Base-by-base conservation (phyloP, 495 filamentous ascomycete species). In the Xylaria cubensis region DNA sequence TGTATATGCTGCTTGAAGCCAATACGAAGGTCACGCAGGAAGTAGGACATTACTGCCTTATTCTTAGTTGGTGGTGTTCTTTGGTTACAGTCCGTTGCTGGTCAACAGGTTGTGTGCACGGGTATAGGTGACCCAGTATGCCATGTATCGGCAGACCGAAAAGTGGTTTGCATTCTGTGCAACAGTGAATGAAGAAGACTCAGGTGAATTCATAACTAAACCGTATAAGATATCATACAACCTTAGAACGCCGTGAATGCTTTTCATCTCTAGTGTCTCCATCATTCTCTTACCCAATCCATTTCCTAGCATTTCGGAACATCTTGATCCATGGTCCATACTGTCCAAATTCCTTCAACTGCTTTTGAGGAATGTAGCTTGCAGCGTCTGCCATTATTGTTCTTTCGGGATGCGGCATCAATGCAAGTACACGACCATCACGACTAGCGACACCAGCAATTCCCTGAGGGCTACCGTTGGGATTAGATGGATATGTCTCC, bases 371-470 rank as follows among this genome's bases (percentile, higher is more conserved):
- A 62, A 92, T 78, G 76, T 90, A 98, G 78, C 93, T 95, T 42
- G 86, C 92, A 74, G 94, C 91, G 73, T 94, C 92, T 72, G 86
- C 90, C 84, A 97, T 81, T 42, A 97, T 88, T n/a, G 94, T 97
- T 7, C 95, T 88, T 83, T 98, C 95, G 10, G 95, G 94, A 83
- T 98, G 95, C 75, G 96, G 96, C 95, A 98, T 98, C 84, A 98
- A 90, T 12, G 94, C 95, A 75, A 98, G 76, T 0, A 97, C 94
- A 72, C 96, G 89, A 2, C 96, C 96, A 78, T 98, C 91, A 64
- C 82, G 84, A 75, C 88, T 95, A 58, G 90, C 87, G 1, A 98
- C 89, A 75, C 91, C 95, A 2, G 96, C 92, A 75, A 98, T 92
- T 78, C 94, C 96, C 51, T 88, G 88, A 13, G 93, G 93, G 78